Evolutionary conservation across 2,329 filamentous ascomycete species (phyloP).

Genomic region (Tolypocladium tundrense): DNA sequence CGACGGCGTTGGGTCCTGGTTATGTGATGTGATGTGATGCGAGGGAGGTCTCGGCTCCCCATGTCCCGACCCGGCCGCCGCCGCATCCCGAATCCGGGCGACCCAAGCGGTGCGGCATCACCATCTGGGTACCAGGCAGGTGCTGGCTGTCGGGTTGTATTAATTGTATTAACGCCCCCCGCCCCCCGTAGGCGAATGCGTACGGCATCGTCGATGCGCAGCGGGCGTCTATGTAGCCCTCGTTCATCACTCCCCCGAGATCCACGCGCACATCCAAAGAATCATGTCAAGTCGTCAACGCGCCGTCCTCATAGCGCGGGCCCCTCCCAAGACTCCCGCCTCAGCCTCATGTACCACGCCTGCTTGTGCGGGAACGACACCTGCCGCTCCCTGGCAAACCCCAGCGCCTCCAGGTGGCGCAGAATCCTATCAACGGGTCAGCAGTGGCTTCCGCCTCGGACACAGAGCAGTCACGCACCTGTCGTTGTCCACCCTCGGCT

Average conservation of each 20-base stretch:
- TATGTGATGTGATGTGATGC: too few relatives aligned
- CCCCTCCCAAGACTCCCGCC: slow-evolving; percentile 69
- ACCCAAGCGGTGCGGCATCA: too few relatives aligned
- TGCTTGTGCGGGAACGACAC: slow-evolving; percentile 88
- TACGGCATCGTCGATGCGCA: too few relatives aligned
- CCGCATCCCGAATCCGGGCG: neutral
- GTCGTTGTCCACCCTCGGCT: slow-evolving; percentile 83
- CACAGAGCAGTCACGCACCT: slow-evolving; percentile 43
- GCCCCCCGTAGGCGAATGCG: too few relatives aligned
- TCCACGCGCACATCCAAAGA: neutral
- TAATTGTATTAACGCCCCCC: too few relatives aligned
- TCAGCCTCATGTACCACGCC: slow-evolving; percentile 72
- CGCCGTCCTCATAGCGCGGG: slow-evolving; percentile 39
- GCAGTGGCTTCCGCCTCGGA: neutral
- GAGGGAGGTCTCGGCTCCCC: too few relatives aligned
- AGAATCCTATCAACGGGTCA: slow-evolving; percentile 12
- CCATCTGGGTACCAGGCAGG: too few relatives aligned
- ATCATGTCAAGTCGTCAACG: neutral
- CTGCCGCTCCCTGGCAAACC: slow-evolving; percentile 81
- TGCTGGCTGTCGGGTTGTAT: too few relatives aligned
- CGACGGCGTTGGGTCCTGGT: too few relatives aligned
- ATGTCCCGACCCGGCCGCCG: neutral
- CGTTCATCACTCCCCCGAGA: too few relatives aligned
- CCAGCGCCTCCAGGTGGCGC: slow-evolving; percentile 58
- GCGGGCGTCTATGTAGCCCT: too few relatives aligned